Evolutionary conservation across 208 protist genomes (phyloP).

Genomic region (Crithidia sp.): DNA sequence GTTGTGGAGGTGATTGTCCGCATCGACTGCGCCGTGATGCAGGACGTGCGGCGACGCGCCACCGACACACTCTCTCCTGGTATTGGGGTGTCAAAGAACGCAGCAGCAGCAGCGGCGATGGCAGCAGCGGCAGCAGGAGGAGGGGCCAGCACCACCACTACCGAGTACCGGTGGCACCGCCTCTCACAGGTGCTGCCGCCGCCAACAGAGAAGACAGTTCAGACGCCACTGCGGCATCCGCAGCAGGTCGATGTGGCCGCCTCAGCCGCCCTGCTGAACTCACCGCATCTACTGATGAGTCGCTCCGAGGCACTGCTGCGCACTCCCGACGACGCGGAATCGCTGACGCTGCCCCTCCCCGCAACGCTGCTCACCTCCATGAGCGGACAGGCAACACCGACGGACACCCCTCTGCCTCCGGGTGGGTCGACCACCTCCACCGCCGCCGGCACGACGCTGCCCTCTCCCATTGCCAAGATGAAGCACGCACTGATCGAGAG

Average conservation of each 20-base stretch:
- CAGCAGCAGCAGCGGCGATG: neutral
- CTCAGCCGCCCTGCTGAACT: constrained; percentile 8
- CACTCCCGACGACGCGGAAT: constrained; percentile 12
- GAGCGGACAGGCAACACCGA: constrained; percentile 11
- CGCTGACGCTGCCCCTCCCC: neutral
- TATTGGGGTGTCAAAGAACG: neutral
- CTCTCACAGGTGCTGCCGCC: constrained; percentile 32
- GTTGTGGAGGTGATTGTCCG: constrained; percentile 61
- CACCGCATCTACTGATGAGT: constrained; percentile 4
- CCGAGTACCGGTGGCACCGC: constrained; percentile 33
- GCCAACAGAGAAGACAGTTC: neutral
- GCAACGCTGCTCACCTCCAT: neutral
- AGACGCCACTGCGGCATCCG: constrained; percentile 1
- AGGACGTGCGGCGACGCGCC: constrained; percentile 22
- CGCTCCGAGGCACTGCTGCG: constrained; percentile 13
- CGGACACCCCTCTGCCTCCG: neutral
- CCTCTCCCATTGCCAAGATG: constrained; percentile 17
- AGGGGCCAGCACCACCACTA: constrained; percentile 2
- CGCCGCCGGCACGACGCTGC: neutral
- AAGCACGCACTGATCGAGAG: constrained; percentile 21
- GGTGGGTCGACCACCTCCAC: neutral
- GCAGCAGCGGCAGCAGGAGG: neutral
- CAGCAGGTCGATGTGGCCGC: constrained; percentile 10
- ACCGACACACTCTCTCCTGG: constrained; percentile 8
- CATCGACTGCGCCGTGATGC: constrained; percentile 48